Base-by-base conservation (phyloP, 768 basidiomycete genomes). In the Tylopilus felleus region DNA sequence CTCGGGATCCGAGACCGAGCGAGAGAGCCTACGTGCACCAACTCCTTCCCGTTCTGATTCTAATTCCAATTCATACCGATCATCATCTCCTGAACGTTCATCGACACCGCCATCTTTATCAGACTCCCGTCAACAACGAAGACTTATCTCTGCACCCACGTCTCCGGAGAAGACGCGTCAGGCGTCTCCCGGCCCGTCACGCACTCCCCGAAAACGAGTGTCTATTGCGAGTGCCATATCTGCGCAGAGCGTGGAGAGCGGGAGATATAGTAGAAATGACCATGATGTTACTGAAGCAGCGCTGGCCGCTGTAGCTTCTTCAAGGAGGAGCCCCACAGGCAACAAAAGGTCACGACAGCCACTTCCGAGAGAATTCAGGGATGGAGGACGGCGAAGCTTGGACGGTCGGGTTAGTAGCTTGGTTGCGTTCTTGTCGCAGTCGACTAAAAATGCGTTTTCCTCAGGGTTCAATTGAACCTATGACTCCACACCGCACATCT, bases 1-100 rank as follows among this genome's bases (percentile, higher is more conserved):
- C 50, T 91, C 89, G 8, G 90, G 90, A 29, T 91, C 88, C 3
- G 90, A 91, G 68, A 92, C 90, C 0, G 90, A 92, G 68, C 82
- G 87, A 41, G 88, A 90, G 69, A 79, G 76, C 36, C 61, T 68
- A 36, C 68, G 68, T 65, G 70, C 66, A 8, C 65, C 65, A 16
- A 55, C 68, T 51, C 65, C 71, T 56, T 61, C 71, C 51, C 56
- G 67, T 57, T 63, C 64, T 41, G 64, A 68, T 58, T 58, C 73
- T 43, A 62, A 62, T 63, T 57, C 67, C 27, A 52, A 60, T 51
- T 63, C 66, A n/a, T 65, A 65, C 39, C 68, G 69, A 3, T 74
- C 77, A 17, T 72, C 71, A 9, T 78, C 75, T 49, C 68, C 69
- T 22, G 75, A 75, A 40, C 67, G 67, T 42, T 60, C 72, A 17